Conservation (phyloP, 140 eudicot species). For the Erigeron philadelphicus region DNA sequence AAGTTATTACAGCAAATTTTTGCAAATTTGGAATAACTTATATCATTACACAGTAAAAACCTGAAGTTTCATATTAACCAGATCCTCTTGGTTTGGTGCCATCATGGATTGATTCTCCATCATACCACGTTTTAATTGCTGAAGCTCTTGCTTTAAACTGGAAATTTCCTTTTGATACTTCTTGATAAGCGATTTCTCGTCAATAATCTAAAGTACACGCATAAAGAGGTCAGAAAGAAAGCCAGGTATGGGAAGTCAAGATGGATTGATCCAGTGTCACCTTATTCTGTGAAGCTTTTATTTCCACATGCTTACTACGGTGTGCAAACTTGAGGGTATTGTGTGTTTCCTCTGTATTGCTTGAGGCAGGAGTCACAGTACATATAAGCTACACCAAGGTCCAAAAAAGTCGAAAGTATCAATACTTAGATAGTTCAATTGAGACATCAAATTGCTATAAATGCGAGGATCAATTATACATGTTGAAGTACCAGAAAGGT, state of each 20-base stretch:
- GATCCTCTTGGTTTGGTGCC: constrained; percentile 64
- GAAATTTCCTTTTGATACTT: constrained; percentile 86
- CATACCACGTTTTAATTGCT: constrained; percentile 72
- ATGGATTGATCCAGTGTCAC: constrained; percentile 31
- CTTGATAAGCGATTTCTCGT: constrained; percentile 87
- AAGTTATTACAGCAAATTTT: background rate
- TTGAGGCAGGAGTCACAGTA: constrained; percentile 87
- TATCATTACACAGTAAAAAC: constrained; percentile 31
- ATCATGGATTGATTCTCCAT: constrained; percentile 36
- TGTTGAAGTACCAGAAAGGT: constrained; percentile 5
- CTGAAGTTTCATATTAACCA: constrained; percentile 74
- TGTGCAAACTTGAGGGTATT: constrained; percentile 84
- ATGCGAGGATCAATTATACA: constrained; percentile 2
- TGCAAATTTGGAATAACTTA: background rate
- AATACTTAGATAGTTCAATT: background rate
- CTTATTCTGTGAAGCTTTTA: constrained; percentile 76
- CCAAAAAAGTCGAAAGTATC: constrained; percentile 13
- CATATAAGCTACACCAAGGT: constrained; percentile 66
- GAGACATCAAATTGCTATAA: constrained; percentile 4
- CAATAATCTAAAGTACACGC: constrained; percentile 52
- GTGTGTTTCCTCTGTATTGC: constrained; percentile 83
- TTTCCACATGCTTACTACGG: constrained; percentile 72
- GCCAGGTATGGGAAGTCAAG: background rate
- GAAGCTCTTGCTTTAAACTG: constrained; percentile 69
- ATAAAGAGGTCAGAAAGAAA: constrained; percentile 23